These are phyloP conservation scores for Podaxis sp. DNA, from an alignment of 768 basidiomycete genomes.

Conservation along the genomic window DNA sequence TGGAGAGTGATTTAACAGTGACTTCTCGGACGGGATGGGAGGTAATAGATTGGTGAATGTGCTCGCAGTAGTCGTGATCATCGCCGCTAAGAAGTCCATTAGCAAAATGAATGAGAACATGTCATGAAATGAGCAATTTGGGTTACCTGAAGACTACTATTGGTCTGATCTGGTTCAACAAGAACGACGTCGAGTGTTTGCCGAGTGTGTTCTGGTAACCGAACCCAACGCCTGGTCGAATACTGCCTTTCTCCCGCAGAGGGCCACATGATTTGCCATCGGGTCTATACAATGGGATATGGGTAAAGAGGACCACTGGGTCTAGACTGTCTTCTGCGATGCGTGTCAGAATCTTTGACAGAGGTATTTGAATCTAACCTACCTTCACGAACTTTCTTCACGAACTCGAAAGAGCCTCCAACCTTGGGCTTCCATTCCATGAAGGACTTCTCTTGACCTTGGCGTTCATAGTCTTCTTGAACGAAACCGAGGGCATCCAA, in stretches of 20 bases:
- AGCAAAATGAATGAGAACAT: conserved; percentile 7
- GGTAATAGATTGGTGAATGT: conserved; percentile 38
- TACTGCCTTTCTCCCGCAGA: conserved; percentile 66
- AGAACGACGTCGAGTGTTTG: conserved; percentile 55
- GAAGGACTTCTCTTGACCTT: conserved; percentile 33
- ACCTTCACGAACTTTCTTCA: conserved; percentile 39
- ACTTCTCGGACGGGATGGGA: conserved; percentile 51
- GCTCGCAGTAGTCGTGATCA: conserved; percentile 94
- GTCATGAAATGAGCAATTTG: neutral
- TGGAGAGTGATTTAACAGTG: conserved; percentile 86
- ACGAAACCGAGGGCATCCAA: conserved; percentile 70
- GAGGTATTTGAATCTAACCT: conserved; percentile 2
- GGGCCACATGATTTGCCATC: conserved; percentile 71
- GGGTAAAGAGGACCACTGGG: conserved; percentile 73
- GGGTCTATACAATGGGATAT: conserved; percentile 84
- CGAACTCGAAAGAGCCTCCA: conserved; percentile 51
- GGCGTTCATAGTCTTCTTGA: conserved; percentile 64
- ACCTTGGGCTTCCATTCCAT: conserved; percentile 43
- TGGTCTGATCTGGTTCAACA: conserved; percentile 64
- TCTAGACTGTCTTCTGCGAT: conserved; percentile 25
- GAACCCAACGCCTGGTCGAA: conserved; percentile 67
- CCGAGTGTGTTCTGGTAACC: conserved; percentile 88
- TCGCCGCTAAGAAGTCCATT: conserved; percentile 57
- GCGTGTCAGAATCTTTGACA: conserved; percentile 6
- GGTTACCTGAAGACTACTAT: conserved; percentile 69